Evolutionary conservation across 1,284 basidiomycete genomes (phyloP), one percentile per base, ranked within the genome.

Genomic region (Calocybe gambosa): DNA sequence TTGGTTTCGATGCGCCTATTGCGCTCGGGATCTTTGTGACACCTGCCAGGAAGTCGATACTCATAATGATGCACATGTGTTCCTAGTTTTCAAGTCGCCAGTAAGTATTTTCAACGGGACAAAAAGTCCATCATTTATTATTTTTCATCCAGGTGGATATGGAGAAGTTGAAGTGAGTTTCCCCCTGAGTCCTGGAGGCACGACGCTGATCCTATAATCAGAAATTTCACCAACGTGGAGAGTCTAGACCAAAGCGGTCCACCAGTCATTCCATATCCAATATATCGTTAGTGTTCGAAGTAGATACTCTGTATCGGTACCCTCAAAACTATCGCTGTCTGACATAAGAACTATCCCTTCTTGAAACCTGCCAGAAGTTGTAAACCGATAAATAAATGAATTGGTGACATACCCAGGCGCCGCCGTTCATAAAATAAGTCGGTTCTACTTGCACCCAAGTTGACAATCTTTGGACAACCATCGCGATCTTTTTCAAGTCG

Each of bases 391-490:
- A 4, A 45, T 5, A 12, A 23, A 33, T 4, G n/a, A 39, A 44
- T 34, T 25, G 15, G 26, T 15, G 15, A 64, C 77, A 39, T 55
- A 84, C 84, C 85, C 52, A 90, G 68, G 59, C 87, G 76, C 61
- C 88, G 79, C 53, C 90, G 73, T 63, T 93, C 90, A 58, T 93
- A 93, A 73, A 93, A 93, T 38, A 93, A 64, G 63, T 93, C 90
- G 40, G 90, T 93, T 58, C 89, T 74, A 59, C 86, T 90, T 13
- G 90, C 88, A 50, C 93, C 93, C 15, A 96, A 73, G 61, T 99
- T 99, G 58, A 99, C 93, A 55, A 99, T 96, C 76, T 98, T 97
- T 1, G 94, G 94, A 70, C 96, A 99, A 0, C 96, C 96, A 62
- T 99, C 96, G 25, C 96, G 74, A 61, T 98, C 95, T 62, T 99